Evolutionary conservation across 805 yeast genomes (phyloP).

Genomic region (Lipomyces spencermartinsiae): DNA sequence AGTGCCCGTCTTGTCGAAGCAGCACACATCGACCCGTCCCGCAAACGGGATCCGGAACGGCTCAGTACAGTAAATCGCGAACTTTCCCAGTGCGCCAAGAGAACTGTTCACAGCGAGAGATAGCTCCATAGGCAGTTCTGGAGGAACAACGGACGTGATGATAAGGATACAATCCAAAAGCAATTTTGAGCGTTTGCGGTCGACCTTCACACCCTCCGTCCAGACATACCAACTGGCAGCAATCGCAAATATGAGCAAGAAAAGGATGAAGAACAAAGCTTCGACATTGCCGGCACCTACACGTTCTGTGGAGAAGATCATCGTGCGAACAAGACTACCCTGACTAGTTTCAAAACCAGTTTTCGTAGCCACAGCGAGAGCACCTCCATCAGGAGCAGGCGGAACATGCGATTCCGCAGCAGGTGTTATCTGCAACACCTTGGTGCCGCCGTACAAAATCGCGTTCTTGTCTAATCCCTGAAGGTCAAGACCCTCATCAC

Average conservation of each 20-base stretch:
- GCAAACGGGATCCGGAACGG: slow-evolving; percentile 98
- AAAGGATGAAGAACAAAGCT: slow-evolving; percentile 89
- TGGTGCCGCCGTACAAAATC: slow-evolving; percentile 92
- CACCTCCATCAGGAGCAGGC: slow-evolving; percentile 88
- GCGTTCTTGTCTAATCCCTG: slow-evolving; percentile 91
- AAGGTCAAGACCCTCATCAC: slow-evolving; percentile 66
- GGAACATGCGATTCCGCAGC: slow-evolving; percentile 56
- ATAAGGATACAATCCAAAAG: slow-evolving; percentile 94
- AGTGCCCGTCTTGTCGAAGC: slow-evolving; percentile 98
- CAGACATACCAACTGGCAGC: slow-evolving; percentile 98
- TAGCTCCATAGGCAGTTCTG: slow-evolving; percentile 98
- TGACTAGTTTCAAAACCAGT: slow-evolving; percentile 99
- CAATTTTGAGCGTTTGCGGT: slow-evolving; percentile 91
- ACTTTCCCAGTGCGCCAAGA: slow-evolving; percentile 83
- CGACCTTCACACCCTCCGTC: slow-evolving; percentile 96
- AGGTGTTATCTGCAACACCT: slow-evolving; percentile 77
- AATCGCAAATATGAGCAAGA: slow-evolving; percentile 87
- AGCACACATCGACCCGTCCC: slow-evolving; percentile 97
- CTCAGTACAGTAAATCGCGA: slow-evolving; percentile 93
- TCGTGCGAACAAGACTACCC: slow-evolving; percentile 95
- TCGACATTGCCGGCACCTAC: slow-evolving; percentile 95
- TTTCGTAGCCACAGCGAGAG: slow-evolving; percentile 84
- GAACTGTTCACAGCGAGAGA: slow-evolving; percentile 98
- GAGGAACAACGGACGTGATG: slow-evolving; percentile 97
- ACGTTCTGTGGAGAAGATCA: slow-evolving; percentile 96